phyloP scores from a whole-genome alignment of 192 early-diverging fungal genomes.

The Coemansia sp. region DNA sequence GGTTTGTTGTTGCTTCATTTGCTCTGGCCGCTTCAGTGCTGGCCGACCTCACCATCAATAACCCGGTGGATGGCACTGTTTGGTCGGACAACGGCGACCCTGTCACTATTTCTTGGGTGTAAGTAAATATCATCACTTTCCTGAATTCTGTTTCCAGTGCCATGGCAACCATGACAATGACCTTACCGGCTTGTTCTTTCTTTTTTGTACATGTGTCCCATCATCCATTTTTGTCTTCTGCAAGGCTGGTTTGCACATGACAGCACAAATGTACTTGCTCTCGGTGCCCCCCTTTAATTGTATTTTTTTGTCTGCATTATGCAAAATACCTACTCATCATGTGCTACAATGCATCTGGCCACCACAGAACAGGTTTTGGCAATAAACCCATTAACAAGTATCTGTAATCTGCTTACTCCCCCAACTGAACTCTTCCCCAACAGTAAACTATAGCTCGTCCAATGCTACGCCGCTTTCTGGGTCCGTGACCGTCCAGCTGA shows the following conservation, averaged over 20 bases:
- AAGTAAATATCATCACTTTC: slow-evolving; percentile 14
- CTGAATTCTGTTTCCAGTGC: background rate
- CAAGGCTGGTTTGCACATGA: background rate
- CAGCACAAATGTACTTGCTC: background rate
- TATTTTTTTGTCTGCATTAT: background rate
- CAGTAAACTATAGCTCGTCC: slow-evolving; percentile 27
- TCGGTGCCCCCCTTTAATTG: no score
- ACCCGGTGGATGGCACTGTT: slow-evolving; percentile 30
- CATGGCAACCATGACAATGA: no score
- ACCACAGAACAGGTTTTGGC: no score
- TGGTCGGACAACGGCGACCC: slow-evolving; percentile 18
- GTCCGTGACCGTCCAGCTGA: slow-evolving; percentile 38
- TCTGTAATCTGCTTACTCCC: background rate
- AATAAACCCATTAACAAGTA: background rate
- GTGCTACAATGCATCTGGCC: no score
- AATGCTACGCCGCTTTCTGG: slow-evolving; percentile 33
- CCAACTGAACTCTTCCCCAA: no score
- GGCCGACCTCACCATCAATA: slow-evolving; percentile 40
- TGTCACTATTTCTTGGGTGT: slow-evolving; percentile 38
- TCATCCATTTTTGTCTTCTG: background rate
- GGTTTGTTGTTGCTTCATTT: no score
- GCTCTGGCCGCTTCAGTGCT: slow-evolving; percentile 28
- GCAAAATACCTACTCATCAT: no score
- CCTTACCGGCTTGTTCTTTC: background rate
- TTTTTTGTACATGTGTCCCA: background rate